Conservation (phyloP, 83 land plant genomes). For the Thuja plicata region DNA sequence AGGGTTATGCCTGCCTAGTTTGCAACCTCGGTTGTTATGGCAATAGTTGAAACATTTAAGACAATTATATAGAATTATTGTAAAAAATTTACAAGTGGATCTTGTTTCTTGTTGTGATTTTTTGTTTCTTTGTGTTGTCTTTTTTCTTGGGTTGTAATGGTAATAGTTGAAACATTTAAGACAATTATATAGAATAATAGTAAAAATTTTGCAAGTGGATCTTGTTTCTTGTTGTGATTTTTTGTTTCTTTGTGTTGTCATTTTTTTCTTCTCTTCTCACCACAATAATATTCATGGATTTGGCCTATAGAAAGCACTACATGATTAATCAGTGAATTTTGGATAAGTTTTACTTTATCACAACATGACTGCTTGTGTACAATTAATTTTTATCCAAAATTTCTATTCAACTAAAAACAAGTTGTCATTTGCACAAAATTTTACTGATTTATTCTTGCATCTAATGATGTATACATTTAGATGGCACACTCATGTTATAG, state of each 20-base stretch:
- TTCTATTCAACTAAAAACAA: background rate
- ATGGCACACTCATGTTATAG: background rate
- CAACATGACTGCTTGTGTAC: background rate
- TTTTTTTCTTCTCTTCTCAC: background rate
- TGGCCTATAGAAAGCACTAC: background rate
- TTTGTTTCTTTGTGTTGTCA: background rate
- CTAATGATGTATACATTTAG: background rate
- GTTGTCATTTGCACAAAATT: background rate
- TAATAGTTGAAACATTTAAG: too few relatives aligned
- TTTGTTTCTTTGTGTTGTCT: too few relatives aligned
- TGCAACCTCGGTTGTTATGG: background rate
- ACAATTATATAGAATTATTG: background rate
- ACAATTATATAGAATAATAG: too few relatives aligned
- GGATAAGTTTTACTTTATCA: background rate
- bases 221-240: too few relatives aligned
- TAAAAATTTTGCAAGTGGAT: too few relatives aligned
- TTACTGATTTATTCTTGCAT: background rate
- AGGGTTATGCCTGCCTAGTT: background rate
- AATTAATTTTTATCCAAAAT: background rate
- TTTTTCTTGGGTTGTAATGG: too few relatives aligned
- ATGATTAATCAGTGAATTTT: background rate
- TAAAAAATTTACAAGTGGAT: background rate
- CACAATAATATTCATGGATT: background rate
- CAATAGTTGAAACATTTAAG: background rate
- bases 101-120: background rate